Conservation (phyloP, 768 basidiomycete species). For the Psilocybe sp. region DNA sequence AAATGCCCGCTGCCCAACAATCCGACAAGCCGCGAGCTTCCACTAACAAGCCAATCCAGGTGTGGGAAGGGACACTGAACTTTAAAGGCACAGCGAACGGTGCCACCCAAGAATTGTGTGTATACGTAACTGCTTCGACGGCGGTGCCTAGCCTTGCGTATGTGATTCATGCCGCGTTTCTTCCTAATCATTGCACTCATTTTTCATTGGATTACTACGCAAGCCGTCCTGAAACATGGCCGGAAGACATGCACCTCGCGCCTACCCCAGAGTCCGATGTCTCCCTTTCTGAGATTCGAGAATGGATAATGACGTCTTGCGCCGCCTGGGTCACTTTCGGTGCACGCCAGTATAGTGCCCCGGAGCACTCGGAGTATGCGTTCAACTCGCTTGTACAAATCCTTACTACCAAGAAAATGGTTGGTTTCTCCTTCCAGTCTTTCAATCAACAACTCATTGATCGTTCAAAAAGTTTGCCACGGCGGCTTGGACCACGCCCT, state of each 20-base stretch:
- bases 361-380: slow-evolving; percentile 33
- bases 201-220: neutral
- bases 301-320: slow-evolving; percentile 47
- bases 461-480: slow-evolving; percentile 43
- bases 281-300: slow-evolving; percentile 34
- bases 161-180: neutral
- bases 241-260: slow-evolving; percentile 36
- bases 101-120: slow-evolving; percentile 40
- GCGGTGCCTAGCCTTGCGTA: slow-evolving; percentile 11
- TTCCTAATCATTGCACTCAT: neutral
- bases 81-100: slow-evolving; percentile 38
- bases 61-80: slow-evolving; percentile 51
- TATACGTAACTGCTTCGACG: slow-evolving; percentile 34
- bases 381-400: slow-evolving; percentile 39
- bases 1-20: neutral
- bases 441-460: neutral
- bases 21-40: slow-evolving; percentile 6
- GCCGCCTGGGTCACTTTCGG: slow-evolving; percentile 36
- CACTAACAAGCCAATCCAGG: slow-evolving; percentile 11
- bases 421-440: slow-evolving; percentile 26
- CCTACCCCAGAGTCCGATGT: slow-evolving; percentile 40
- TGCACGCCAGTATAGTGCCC: slow-evolving; percentile 29
- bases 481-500: slow-evolving; percentile 44
- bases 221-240: slow-evolving; percentile 58
- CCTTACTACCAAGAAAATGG: slow-evolving; percentile 41